phyloP scores from a whole-genome alignment of 768 basidiomycete genomes.

The Porphyrellus cyaneotinctus region DNA sequence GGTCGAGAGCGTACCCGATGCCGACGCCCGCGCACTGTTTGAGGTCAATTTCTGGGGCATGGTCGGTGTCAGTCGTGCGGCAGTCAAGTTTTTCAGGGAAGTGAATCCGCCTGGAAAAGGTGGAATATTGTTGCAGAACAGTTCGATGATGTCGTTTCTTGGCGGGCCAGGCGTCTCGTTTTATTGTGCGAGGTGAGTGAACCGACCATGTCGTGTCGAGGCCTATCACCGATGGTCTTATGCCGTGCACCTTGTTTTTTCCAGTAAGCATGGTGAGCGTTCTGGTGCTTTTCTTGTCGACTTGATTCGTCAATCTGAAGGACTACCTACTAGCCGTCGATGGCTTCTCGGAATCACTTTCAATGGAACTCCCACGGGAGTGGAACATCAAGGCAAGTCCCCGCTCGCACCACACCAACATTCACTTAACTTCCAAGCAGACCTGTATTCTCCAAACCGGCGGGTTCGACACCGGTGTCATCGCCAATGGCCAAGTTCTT shows the following conservation, averaged over 20 bases:
- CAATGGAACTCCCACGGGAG: constrained; percentile 8
- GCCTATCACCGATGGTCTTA: not conserved
- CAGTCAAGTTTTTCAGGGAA: constrained; percentile 32
- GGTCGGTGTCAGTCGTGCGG: constrained; percentile 18
- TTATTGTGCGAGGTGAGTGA: constrained; percentile 10
- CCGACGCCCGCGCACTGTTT: constrained; percentile 31
- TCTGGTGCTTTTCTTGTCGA: not conserved
- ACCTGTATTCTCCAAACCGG: constrained; percentile 18
- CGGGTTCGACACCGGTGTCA: constrained; percentile 12
- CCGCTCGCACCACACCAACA: not conserved
- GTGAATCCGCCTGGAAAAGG: constrained; percentile 22
- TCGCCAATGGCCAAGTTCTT: not conserved
- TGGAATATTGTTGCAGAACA: constrained; percentile 11
- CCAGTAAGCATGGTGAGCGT: constrained; percentile 12
- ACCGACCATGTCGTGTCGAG: not conserved
- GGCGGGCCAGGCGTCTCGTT: not conserved
- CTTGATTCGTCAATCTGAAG: not conserved
- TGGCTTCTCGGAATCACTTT: constrained; percentile 6
- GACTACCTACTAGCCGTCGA: constrained; percentile 5
- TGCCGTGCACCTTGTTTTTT: not conserved
- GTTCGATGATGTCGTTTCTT: constrained; percentile 4
- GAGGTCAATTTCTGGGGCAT: constrained; percentile 30
- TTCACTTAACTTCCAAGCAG: not conserved
- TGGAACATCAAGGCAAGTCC: constrained; percentile 19
- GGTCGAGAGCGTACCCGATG: constrained; percentile 31